A percentile compares a stretch with the other conserved stretches of the same genome.
Conservation (phyloP, 148 eudicot species). For the Fagopyrum homotropicum region DNA sequence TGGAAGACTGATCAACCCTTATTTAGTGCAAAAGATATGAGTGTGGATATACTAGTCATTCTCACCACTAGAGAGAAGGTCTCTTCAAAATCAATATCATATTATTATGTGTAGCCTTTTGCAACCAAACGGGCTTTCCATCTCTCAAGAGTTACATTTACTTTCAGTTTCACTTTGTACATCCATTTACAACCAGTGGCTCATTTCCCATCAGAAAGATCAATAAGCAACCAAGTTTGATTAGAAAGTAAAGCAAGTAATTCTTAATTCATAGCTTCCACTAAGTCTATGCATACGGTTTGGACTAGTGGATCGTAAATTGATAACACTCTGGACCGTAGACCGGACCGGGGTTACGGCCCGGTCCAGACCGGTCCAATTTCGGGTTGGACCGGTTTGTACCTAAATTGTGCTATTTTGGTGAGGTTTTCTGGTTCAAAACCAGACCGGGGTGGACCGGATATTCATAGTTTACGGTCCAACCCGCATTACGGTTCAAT, state of each 20-base stretch:
- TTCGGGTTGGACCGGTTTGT: too few relatives aligned
- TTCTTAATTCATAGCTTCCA: neutral
- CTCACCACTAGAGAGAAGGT: neutral
- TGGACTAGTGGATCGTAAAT: too few relatives aligned
- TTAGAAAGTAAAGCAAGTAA: neutral
- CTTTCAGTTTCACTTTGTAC: neutral
- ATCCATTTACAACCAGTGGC: neutral
- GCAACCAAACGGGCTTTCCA: neutral
- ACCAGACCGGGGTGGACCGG: too few relatives aligned
- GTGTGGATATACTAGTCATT: neutral
- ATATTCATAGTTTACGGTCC: too few relatives aligned
- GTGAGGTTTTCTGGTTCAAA: too few relatives aligned
- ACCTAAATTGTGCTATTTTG: too few relatives aligned
- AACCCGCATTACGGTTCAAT: too few relatives aligned
- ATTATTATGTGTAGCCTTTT: neutral
- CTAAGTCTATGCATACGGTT: too few relatives aligned
- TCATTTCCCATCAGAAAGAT: neutral
- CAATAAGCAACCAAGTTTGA: neutral
- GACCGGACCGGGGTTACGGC: too few relatives aligned
- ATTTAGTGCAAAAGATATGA: neutral
- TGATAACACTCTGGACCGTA: too few relatives aligned
- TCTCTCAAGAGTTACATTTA: neutral
- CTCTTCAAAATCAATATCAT: neutral
- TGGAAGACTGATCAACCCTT: neutral
- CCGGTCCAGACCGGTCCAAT: too few relatives aligned